Percentiles rank a stretch among this genome's conserved stretches.
Conservation (phyloP, 495 filamentous ascomycete genomes). For the Penicillium paxilli region DNA sequence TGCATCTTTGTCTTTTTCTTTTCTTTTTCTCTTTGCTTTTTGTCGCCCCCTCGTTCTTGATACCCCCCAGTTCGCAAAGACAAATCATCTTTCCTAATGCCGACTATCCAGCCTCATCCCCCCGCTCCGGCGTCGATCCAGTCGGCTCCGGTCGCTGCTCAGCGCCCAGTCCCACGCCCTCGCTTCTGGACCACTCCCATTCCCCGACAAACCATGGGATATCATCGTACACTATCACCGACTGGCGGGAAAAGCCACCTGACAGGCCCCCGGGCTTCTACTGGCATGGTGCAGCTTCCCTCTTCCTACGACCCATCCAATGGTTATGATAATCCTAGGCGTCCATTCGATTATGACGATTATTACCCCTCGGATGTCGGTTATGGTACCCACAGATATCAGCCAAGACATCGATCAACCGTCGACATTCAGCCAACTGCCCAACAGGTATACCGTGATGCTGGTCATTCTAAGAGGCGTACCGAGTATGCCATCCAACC, state of each 20-base stretch:
- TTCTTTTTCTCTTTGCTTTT: neutral
- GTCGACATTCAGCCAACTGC: constrained; percentile 41
- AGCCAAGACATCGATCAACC: constrained; percentile 23
- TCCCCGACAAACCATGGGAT: neutral
- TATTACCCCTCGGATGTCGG: constrained; percentile 38
- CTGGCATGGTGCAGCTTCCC: constrained; percentile 43
- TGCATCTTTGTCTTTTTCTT: neutral
- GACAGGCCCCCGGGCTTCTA: constrained; percentile 47
- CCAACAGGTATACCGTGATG: constrained; percentile 35
- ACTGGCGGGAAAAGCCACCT: constrained; percentile 28
- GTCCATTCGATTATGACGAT: constrained; percentile 32
- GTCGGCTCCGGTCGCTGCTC: neutral
- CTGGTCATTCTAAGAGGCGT: constrained; percentile 32
- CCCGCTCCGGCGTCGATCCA: neutral
- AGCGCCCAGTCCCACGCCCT: constrained; percentile 1
- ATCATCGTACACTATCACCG: constrained; percentile 33
- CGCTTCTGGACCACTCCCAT: neutral
- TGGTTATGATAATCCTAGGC: constrained; percentile 28
- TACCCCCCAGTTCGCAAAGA: neutral
- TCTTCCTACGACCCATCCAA: constrained; percentile 41
- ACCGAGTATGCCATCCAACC: constrained; percentile 47
- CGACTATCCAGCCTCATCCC: neutral
- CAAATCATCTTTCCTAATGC: neutral
- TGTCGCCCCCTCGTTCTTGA: no score
- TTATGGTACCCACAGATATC: constrained; percentile 31